phyloP scores from a whole-genome alignment of 2,329 filamentous ascomycete genomes.

The Colletotrichum godetiae region DNA sequence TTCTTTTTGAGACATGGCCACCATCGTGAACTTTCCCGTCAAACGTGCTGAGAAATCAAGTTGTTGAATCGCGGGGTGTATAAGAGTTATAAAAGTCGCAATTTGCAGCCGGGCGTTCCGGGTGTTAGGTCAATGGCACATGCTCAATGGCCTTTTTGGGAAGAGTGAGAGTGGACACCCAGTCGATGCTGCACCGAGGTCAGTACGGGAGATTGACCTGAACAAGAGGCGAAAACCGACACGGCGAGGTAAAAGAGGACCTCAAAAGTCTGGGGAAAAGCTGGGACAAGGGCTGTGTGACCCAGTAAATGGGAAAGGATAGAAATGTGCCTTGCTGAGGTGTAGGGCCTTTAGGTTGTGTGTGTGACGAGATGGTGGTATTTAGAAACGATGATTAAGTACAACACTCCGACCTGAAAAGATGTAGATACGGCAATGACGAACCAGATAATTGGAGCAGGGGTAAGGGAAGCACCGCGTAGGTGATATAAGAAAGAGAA shows the following conservation, averaged over 20 bases:
- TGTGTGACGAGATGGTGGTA: not conserved
- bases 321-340: not conserved
- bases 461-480: slow-evolving; percentile 25
- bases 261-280: slow-evolving; percentile 7
- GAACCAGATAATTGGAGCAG: not conserved
- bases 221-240: slow-evolving; percentile 18
- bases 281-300: not conserved
- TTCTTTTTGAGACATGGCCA: slow-evolving; percentile 30
- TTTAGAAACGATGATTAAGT: slow-evolving; percentile 9
- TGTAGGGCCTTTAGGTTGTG: not conserved
- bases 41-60: not conserved
- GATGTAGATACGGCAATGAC: slow-evolving; percentile 8
- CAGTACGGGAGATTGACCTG: slow-evolving; percentile 18
- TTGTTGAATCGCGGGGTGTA: slow-evolving; percentile 3
- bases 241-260: not conserved
- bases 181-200: slow-evolving; percentile 28
- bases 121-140: slow-evolving; percentile 30
- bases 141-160: slow-evolving; percentile 32
- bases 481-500: slow-evolving; percentile 16
- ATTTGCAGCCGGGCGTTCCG: slow-evolving; percentile 31
- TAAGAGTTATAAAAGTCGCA: slow-evolving; percentile 19
- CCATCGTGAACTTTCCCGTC: slow-evolving; percentile 8
- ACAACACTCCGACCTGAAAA: slow-evolving; percentile 8
- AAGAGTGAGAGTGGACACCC: slow-evolving; percentile 31
- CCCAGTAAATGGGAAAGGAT: not conserved